These are phyloP conservation scores for Eutrema heterophyllum DNA, from an alignment of 345 rosid genomes.

Conservation along the genomic window DNA sequence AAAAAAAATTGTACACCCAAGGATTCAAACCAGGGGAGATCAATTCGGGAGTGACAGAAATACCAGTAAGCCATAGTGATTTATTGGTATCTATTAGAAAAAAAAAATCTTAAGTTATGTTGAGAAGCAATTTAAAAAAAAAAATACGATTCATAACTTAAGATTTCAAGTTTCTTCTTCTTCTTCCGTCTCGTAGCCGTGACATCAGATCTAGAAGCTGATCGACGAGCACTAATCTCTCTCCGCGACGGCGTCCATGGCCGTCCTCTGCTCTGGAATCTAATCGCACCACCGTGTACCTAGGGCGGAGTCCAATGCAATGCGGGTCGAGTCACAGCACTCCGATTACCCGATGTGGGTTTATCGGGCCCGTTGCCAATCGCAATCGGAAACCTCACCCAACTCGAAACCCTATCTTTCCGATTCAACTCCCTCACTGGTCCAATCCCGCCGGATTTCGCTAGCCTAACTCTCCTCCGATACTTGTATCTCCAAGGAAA, in stretches of 20 bases:
- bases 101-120: too few species aligned
- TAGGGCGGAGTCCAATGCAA: conserved; percentile 76
- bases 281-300: conserved; percentile 51
- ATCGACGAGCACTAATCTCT: conserved; percentile 58
- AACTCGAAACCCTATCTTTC: conserved; percentile 68
- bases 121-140: too few species aligned
- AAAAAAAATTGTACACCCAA: too few species aligned
- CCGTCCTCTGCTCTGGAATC: conserved; percentile 69
- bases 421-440: conserved; percentile 74
- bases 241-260: conserved; percentile 72
- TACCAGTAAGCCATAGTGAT: too few species aligned
- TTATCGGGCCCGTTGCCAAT: conserved; percentile 59
- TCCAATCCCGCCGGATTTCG: conserved; percentile 60
- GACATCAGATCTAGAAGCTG: conserved; percentile 70
- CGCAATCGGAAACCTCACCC: conserved; percentile 64
- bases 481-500: conserved; percentile 76
- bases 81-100: too few species aligned
- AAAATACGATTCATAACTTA: too few species aligned
- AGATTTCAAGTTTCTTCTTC: too few species aligned
- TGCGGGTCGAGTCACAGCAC: conserved; percentile 42
- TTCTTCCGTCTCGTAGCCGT: conserved; percentile 17
- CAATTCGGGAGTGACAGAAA: too few species aligned
- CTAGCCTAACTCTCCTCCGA: conserved; percentile 49
- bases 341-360: conserved; percentile 78
- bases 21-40: too few species aligned